Evolutionary conservation across 2,329 filamentous ascomycete species (phyloP).

Genomic region (Microdochium bolleyi): DNA sequence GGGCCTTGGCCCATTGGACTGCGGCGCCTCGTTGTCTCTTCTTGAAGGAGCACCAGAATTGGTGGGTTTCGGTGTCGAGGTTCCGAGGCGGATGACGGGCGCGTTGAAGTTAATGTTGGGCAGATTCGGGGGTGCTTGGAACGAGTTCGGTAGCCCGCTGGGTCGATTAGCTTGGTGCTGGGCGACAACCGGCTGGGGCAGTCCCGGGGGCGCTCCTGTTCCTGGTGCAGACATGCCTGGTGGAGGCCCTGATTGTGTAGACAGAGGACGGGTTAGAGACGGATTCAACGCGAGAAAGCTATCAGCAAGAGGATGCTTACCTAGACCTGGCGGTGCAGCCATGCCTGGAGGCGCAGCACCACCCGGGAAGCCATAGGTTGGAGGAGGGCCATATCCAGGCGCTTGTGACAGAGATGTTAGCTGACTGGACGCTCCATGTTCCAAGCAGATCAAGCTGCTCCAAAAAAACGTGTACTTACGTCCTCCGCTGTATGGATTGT

Average conservation of each 20-base stretch:
- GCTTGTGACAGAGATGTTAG: slow-evolving; percentile 21
- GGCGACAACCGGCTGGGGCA: slow-evolving; percentile 57
- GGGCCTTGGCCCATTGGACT: slow-evolving; percentile 30
- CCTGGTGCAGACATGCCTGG: slow-evolving; percentile 79
- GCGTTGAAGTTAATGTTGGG: slow-evolving; percentile 98
- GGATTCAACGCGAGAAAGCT: not conserved
- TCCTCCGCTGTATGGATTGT: slow-evolving; percentile 51
- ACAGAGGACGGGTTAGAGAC: slow-evolving; percentile 1
- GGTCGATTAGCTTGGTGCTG: slow-evolving; percentile 71
- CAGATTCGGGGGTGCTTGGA: slow-evolving; percentile 84
- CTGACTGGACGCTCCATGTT: no score
- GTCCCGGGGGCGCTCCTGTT: slow-evolving; percentile 68
- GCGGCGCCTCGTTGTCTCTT: slow-evolving; percentile 34
- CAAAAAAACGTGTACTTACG: slow-evolving; percentile 24
- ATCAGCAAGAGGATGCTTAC: slow-evolving; percentile 37
- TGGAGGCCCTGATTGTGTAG: slow-evolving; percentile 52
- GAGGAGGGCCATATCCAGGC: slow-evolving; percentile 65
- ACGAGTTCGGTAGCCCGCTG: slow-evolving; percentile 71
- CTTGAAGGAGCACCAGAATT: slow-evolving; percentile 29
- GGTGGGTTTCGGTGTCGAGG: slow-evolving; percentile 58
- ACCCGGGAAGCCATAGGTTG: slow-evolving; percentile 65
- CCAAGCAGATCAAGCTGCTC: not conserved
- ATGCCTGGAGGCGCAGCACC: slow-evolving; percentile 56
- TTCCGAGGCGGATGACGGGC: slow-evolving; percentile 88
- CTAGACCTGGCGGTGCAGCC: slow-evolving; percentile 74